A percentile compares a stretch with the other conserved stretches of the same genome.
phyloP scores from a whole-genome alignment of 2,329 filamentous ascomycete species.

The Tolypocladium paradoxum region DNA sequence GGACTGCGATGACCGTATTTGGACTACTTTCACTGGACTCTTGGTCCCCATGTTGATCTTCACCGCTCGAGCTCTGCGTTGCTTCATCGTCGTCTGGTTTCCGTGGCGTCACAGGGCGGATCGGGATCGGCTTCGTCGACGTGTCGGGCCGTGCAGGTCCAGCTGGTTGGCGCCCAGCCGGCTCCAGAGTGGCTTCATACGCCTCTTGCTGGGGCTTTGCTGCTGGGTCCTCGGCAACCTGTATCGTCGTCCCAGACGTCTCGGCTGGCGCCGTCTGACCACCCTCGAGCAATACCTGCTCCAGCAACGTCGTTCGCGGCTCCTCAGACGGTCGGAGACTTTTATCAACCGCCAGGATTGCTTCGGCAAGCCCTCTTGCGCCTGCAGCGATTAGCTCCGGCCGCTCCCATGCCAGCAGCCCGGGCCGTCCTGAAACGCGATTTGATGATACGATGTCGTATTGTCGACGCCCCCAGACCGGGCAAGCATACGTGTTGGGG shows the following conservation, averaged over 20 bases:
- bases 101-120: not conserved
- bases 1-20: conserved; percentile 7
- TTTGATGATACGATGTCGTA: conserved; percentile 32
- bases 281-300: conserved; percentile 20
- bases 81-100: not conserved
- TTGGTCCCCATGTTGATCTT: not conserved
- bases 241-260: conserved; percentile 2
- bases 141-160: not conserved
- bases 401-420: conserved; percentile 37
- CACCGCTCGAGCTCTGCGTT: not conserved
- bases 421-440: conserved; percentile 27
- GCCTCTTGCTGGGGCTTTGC: not conserved
- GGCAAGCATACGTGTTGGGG: conserved; percentile 28
- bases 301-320: conserved; percentile 17
- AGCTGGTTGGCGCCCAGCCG: not conserved
- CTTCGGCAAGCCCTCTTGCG: conserved; percentile 27
- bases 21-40: conserved; percentile 6
- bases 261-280: conserved; percentile 10
- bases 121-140: not conserved
- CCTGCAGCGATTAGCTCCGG: conserved; percentile 34
- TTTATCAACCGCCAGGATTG: conserved; percentile 24
- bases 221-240: not conserved
- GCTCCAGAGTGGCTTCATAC: not conserved
- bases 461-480: conserved; percentile 33
- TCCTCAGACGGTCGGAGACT: conserved; percentile 20